Conservation (phyloP, 805 yeast species). For the Starmerella gropengiesseri region DNA sequence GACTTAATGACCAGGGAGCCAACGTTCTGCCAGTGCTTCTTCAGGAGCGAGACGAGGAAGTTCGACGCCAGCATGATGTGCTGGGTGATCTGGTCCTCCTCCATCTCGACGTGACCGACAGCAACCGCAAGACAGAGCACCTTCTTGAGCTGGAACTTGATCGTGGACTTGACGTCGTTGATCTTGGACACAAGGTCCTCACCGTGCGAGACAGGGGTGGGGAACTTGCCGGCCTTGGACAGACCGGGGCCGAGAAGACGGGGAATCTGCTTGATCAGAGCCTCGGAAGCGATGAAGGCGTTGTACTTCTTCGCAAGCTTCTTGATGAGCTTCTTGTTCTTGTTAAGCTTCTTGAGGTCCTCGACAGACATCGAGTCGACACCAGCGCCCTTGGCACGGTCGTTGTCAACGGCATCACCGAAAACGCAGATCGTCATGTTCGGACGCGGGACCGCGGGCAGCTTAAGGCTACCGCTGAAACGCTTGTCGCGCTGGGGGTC, state of each 20-base stretch:
- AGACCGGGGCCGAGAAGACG: conserved; percentile 99
- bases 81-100: conserved; percentile 87
- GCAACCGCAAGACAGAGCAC: conserved; percentile 99
- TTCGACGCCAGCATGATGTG: conserved; percentile 97
- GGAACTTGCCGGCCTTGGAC: conserved; percentile 99
- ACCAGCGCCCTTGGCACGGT: conserved; percentile 99
- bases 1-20: conserved; percentile 98
- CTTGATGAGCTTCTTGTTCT: conserved; percentile 99
- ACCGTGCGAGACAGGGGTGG: conserved; percentile 99
- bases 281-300: conserved; percentile 99
- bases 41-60: conserved; percentile 97
- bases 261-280: conserved; percentile 98
- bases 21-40: conserved; percentile 99
- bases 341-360: conserved; percentile 99
- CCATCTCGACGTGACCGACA: conserved; percentile 99
- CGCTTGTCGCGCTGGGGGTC: conserved; percentile 99
- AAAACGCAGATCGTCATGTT: conserved; percentile 99
- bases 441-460: conserved; percentile 99
- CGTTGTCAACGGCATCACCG: conserved; percentile 99
- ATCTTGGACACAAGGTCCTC: conserved; percentile 96
- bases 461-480: conserved; percentile 98
- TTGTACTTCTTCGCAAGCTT: conserved; percentile 99
- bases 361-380: conserved; percentile 99
- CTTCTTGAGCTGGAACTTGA: conserved; percentile 99
- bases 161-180: conserved; percentile 95